These are phyloP conservation scores for Balamuthia mandrillaris DNA, from an alignment of 208 protist genomes.

Conservation along the genomic window DNA sequence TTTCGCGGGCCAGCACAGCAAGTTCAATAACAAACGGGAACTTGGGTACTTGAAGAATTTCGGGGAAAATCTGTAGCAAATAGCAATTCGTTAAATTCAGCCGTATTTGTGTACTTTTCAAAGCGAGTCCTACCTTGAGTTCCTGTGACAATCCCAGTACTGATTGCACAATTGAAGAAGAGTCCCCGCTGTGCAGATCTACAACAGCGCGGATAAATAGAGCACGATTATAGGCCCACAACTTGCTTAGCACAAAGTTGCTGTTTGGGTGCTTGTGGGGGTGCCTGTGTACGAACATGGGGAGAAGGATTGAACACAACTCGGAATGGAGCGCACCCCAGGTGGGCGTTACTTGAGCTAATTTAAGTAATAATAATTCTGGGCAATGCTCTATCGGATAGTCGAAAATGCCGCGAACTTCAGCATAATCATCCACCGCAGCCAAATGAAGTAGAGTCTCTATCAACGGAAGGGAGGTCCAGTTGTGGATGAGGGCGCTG, in stretches of 20 bases:
- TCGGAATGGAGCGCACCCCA: conserved; percentile 54
- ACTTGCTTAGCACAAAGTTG: conserved; percentile 53
- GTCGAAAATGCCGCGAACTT: conserved; percentile 60
- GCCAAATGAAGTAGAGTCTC: conserved; percentile 64
- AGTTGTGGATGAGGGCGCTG: conserved; percentile 47
- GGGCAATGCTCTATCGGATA: conserved; percentile 63
- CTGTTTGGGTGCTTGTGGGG: conserved; percentile 34
- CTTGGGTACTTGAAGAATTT: conserved; percentile 53
- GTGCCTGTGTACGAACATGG: conserved; percentile 41
- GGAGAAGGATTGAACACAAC: conserved; percentile 44
- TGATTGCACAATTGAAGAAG: conserved; percentile 56
- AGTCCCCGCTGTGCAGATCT: conserved; percentile 60
- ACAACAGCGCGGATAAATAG: conserved; percentile 64
- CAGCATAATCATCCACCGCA: conserved; percentile 45
- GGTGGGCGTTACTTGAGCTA: conserved; percentile 46
- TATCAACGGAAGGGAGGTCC: conserved; percentile 66
- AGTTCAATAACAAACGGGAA: conserved; percentile 73
- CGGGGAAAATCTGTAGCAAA: conserved; percentile 38
- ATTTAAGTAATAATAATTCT: conserved; percentile 63
- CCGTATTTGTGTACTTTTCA: background rate
- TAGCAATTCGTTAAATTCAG: background rate
- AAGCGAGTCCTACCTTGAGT: conserved; percentile 37
- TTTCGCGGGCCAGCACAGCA: conserved; percentile 67
- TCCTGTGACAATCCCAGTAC: conserved; percentile 72
- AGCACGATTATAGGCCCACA: conserved; percentile 56